These are phyloP conservation scores for Microbotryum saponariae DNA, from an alignment of 1,284 basidiomycete species.

Conservation along the genomic window DNA sequence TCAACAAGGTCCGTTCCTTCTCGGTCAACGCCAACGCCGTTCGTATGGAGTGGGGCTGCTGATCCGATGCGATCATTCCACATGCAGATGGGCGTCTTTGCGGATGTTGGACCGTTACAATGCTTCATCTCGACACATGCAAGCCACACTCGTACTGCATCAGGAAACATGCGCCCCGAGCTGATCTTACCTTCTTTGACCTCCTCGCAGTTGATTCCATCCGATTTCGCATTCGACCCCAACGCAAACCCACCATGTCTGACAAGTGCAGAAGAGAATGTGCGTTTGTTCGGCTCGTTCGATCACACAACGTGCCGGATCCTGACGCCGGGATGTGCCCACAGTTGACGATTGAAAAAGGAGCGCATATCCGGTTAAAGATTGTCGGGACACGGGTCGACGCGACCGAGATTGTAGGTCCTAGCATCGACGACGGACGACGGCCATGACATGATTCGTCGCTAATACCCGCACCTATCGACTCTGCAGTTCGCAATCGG, in stretches of 20 bases:
- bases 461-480: neutral
- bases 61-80: neutral
- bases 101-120: slow-evolving; percentile 83
- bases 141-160: slow-evolving; percentile 36
- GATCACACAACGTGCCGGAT: too few species aligned
- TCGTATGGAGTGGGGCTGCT: neutral
- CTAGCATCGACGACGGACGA: neutral
- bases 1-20: slow-evolving; percentile 69
- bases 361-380: slow-evolving; percentile 82
- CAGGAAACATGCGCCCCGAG: too few species aligned
- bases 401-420: slow-evolving; percentile 81
- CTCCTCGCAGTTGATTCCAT: slow-evolving; percentile 67
- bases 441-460: neutral
- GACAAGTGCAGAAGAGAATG: slow-evolving; percentile 62
- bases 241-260: slow-evolving; percentile 87
- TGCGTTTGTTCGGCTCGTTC: slow-evolving; percentile 38
- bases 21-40: too few species aligned
- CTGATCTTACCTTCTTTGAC: neutral
- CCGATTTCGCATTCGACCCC: slow-evolving; percentile 85
- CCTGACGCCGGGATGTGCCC: slow-evolving; percentile 6
- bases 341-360: slow-evolving; percentile 77
- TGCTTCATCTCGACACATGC: slow-evolving; percentile 94
- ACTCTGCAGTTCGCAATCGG: slow-evolving; percentile 72
- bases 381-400: slow-evolving; percentile 96
- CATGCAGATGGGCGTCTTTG: slow-evolving; percentile 90